Evolutionary conservation across 768 basidiomycete species (phyloP).

Genomic region (Trametes cingulata): DNA sequence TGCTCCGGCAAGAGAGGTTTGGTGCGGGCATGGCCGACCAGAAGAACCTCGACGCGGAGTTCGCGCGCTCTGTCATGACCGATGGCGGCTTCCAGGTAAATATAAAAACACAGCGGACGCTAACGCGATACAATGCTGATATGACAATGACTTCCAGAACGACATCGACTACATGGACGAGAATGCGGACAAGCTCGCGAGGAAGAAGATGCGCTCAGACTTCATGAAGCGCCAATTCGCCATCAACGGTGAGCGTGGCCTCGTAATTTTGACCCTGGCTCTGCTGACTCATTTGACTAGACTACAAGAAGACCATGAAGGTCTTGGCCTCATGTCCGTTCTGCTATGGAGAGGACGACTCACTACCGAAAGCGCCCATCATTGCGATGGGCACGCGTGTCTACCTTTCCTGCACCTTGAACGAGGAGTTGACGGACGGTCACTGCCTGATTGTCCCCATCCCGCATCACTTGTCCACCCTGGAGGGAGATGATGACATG

Average conservation of each 20-base stretch:
- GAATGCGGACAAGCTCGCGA: conserved; percentile 88
- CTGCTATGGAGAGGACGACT: conserved; percentile 93
- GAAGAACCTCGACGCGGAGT: conserved; percentile 87
- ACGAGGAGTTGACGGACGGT: conserved; percentile 86
- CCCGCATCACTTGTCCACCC: conserved; percentile 86
- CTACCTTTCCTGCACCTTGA: conserved; percentile 87
- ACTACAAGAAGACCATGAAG: conserved; percentile 94
- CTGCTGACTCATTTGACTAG: conserved; percentile 46
- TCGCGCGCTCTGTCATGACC: conserved; percentile 83
- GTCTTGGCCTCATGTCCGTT: conserved; percentile 83
- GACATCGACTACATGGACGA: conserved; percentile 96
- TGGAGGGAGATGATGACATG: conserved; percentile 95
- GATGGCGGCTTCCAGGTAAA: conserved; percentile 86
- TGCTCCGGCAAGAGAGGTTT: conserved; percentile 91
- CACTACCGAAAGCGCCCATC: conserved; percentile 82
- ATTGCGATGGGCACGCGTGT: conserved; percentile 88
- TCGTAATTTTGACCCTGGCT: too few species aligned
- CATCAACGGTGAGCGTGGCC: conserved; percentile 86
- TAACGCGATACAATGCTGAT: background rate
- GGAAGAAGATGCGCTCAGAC: conserved; percentile 95
- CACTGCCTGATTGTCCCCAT: conserved; percentile 97
- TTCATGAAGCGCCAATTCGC: conserved; percentile 97
- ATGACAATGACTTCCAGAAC: conserved; percentile 46
- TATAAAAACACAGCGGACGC: background rate
- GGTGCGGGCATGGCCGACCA: conserved; percentile 88